Conservation (phyloP, 2,329 filamentous ascomycete species). For the Diplodia seriata region DNA sequence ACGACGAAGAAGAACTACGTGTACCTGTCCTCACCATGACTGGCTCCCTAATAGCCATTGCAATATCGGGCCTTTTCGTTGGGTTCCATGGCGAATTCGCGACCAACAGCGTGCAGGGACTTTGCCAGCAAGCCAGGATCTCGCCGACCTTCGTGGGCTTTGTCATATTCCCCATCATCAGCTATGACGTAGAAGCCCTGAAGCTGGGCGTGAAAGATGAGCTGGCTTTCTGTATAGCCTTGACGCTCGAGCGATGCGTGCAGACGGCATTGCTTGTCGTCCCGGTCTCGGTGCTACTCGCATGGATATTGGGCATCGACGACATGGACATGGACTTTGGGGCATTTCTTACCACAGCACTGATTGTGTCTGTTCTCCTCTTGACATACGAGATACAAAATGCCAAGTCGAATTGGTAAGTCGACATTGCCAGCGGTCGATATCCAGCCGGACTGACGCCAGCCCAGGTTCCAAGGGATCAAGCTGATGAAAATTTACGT, state of each 20-base stretch:
- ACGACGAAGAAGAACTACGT: constrained; percentile 73
- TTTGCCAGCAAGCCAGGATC: constrained; percentile 41
- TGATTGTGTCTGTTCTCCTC: background rate
- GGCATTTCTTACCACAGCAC: background rate
- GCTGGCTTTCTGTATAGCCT: constrained; percentile 70
- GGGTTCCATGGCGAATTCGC: constrained; percentile 76
- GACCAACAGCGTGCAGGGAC: constrained; percentile 62
- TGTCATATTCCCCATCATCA: constrained; percentile 68
- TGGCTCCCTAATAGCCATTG: constrained; percentile 75
- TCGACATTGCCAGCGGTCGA: too few relatives aligned
- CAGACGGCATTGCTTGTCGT: constrained; percentile 70
- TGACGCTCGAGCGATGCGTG: constrained; percentile 68
- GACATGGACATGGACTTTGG: background rate
- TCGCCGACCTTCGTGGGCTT: constrained; percentile 68
- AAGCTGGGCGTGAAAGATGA: constrained; percentile 71
- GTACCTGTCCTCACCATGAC: constrained; percentile 74
- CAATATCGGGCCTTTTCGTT: constrained; percentile 75
- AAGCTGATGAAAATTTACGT: too few relatives aligned
- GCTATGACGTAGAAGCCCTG: background rate
- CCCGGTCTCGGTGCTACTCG: constrained; percentile 66
- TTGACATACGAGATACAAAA: background rate
- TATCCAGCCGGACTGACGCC: too few relatives aligned
- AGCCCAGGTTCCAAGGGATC: too few relatives aligned
- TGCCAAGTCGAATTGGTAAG: too few relatives aligned
- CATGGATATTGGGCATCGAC: constrained; percentile 53